Evolutionary conservation across 2,329 filamentous ascomycete species (phyloP).

Genomic region (Aspergillus sergii): DNA sequence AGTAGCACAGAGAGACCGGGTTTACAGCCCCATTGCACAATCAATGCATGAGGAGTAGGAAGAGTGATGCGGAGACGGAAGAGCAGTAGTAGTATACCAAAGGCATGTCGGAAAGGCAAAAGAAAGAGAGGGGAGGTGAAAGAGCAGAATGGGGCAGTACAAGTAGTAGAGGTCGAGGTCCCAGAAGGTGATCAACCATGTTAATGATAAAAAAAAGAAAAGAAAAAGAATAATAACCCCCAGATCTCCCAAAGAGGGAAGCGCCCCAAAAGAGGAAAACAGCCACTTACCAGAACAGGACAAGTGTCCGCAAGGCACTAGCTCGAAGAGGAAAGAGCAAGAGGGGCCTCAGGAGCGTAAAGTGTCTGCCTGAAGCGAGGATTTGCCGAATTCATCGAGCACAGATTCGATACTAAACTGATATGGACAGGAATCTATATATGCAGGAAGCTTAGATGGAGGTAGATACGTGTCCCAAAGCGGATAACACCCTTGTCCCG

Average conservation of each 20-base stretch:
- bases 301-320: constrained; percentile 26
- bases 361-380: constrained; percentile 6
- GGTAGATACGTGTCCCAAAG: background rate
- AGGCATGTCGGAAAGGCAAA: constrained; percentile 4
- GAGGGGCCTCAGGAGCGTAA: constrained; percentile 17
- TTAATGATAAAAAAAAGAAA: background rate
- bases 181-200: background rate
- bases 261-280: constrained; percentile 29
- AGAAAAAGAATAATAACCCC: constrained; percentile 17
- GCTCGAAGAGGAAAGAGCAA: constrained; percentile 17
- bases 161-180: background rate
- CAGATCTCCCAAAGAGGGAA: constrained; percentile 27
- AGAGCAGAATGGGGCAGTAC: background rate
- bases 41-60: constrained; percentile 1
- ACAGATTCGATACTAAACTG: background rate
- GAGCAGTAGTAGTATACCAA: background rate
- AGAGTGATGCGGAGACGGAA: background rate
- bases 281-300: constrained; percentile 23
- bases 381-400: constrained; percentile 2
- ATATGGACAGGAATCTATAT: background rate
- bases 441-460: constrained; percentile 1
- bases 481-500: background rate
- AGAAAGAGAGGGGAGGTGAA: background rate
- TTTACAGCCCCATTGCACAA: constrained; percentile 1
- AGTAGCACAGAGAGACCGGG: background rate